Conservation (phyloP, 2,329 filamentous ascomycete species). For the Colletotrichum limetticola region DNA sequence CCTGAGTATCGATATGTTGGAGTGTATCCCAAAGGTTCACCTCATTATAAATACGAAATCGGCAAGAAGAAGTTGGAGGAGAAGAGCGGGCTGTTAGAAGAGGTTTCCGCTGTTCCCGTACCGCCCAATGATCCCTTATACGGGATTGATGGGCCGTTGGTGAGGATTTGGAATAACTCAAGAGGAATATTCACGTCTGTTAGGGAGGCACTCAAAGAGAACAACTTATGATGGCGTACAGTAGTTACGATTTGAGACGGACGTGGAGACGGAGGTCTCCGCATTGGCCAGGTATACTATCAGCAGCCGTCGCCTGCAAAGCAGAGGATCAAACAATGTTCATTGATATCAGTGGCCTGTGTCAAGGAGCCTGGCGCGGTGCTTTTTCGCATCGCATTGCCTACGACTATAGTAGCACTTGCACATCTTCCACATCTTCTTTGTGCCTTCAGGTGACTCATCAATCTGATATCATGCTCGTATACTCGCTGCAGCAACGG, state of each 20-base stretch:
- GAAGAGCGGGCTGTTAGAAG: background rate
- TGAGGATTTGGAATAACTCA: constrained; percentile 13
- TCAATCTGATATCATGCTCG: background rate
- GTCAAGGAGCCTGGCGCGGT: background rate
- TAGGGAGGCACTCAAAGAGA: background rate
- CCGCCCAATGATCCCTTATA: constrained; percentile 19
- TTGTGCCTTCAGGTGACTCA: background rate
- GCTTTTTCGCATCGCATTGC: background rate
- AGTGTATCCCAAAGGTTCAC: constrained; percentile 36
- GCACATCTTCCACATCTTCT: background rate
- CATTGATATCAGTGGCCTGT: background rate
- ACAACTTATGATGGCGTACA: background rate
- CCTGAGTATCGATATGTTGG: constrained; percentile 39
- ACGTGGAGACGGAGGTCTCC: background rate
- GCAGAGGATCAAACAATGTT: background rate
- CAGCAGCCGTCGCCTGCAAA: background rate
- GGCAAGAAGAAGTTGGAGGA: constrained; percentile 10
- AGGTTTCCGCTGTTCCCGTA: constrained; percentile 10
- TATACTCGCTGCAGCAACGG: background rate
- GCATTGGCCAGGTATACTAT: background rate
- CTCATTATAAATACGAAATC: background rate
- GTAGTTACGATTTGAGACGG: background rate
- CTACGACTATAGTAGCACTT: background rate
- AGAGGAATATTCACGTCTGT: background rate
- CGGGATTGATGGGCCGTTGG: constrained; percentile 14